Evolutionary conservation across 2,329 filamentous ascomycete species (phyloP).

Genomic region (Bipolaris sorokiniana): DNA sequence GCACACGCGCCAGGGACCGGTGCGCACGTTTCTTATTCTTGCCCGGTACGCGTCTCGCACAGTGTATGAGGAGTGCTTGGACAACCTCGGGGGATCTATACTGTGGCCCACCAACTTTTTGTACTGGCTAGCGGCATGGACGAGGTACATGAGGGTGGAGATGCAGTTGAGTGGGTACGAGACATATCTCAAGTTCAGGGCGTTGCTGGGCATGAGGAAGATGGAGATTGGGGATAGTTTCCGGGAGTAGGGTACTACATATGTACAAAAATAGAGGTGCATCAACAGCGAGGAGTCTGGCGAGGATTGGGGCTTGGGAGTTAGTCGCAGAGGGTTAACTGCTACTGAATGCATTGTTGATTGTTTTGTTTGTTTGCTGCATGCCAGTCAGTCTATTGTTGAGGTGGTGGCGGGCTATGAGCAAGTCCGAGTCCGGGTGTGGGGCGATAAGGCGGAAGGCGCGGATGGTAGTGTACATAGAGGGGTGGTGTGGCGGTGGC

Average conservation of each 20-base stretch:
- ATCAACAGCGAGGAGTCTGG: constrained; percentile 5
- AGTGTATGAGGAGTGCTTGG: constrained; percentile 67
- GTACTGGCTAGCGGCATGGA: constrained; percentile 59
- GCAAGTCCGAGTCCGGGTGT: neutral
- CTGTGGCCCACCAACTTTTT: constrained; percentile 60
- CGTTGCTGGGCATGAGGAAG: constrained; percentile 54
- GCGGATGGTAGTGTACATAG: neutral
- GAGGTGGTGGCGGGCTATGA: neutral
- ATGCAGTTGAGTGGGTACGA: constrained; percentile 66
- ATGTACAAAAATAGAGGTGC: neutral
- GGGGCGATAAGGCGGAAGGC: neutral
- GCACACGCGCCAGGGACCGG: constrained; percentile 70
- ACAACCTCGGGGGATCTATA: constrained; percentile 56
- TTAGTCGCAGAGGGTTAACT: too few species aligned
- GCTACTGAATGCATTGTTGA: neutral
- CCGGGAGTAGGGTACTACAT: constrained; percentile 10
- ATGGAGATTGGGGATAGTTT: constrained; percentile 30
- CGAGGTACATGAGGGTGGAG: constrained; percentile 61
- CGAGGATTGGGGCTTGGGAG: neutral
- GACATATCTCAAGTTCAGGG: constrained; percentile 59
- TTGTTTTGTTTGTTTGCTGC: too few species aligned
- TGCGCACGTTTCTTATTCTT: constrained; percentile 68
- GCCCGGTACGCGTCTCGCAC: constrained; percentile 67
- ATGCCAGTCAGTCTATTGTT: neutral
- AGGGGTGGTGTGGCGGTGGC: neutral